Evolutionary conservation across 306 rosid genomes (phyloP).

Genomic region (Oemleria cerasiformis): DNA sequence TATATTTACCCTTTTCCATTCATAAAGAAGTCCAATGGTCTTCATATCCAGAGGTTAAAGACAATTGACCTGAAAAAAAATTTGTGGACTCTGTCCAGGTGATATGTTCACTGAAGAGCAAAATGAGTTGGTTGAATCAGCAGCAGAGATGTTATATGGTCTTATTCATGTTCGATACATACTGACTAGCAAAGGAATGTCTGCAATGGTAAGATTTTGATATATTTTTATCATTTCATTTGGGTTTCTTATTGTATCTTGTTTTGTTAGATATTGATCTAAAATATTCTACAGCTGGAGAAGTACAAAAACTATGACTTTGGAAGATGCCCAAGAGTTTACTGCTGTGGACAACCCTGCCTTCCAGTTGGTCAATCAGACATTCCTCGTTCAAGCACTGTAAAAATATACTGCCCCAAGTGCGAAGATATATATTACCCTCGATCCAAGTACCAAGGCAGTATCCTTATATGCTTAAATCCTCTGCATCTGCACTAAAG

Average conservation of each 20-base stretch:
- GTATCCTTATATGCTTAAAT: conserved; percentile 67
- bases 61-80: not conserved
- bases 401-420: conserved; percentile 93
- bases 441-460: conserved; percentile 99
- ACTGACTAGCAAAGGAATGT: conserved; percentile 89
- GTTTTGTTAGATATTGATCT: conserved; percentile 8
- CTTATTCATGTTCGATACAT: conserved; percentile 91
- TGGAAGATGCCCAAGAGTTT: conserved; percentile 98
- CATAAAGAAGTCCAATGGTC: too few species aligned
- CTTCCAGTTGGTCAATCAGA: conserved; percentile 99
- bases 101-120: conserved; percentile 97
- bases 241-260: not conserved
- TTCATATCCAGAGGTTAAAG: not conserved
- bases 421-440: conserved; percentile 98
- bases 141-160: conserved; percentile 98
- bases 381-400: conserved; percentile 92
- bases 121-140: conserved; percentile 93
- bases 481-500: conserved; percentile 1
- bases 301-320: conserved; percentile 92
- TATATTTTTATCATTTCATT: not conserved
- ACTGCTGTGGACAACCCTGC: conserved; percentile 98
- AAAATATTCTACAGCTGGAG: conserved; percentile 59
- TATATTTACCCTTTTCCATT: not conserved
- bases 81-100: conserved; percentile 41
- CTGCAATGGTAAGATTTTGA: conserved; percentile 72